Evolutionary conservation across 2,329 filamentous ascomycete species (phyloP), one percentile per base, ranked within the genome.

Genomic region (Pseudocercospora musae): DNA sequence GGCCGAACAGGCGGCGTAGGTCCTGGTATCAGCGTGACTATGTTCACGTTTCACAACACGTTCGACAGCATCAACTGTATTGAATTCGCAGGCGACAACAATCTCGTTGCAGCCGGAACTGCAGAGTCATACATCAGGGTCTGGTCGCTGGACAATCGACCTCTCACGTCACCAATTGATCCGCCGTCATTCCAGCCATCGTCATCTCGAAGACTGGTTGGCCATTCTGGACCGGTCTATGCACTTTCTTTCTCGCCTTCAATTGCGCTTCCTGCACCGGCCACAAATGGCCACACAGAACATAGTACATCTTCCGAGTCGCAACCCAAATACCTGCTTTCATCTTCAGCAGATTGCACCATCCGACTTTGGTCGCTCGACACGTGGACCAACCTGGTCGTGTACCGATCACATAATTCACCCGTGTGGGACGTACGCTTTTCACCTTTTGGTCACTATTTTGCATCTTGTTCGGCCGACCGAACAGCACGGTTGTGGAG

Each of bases 31-130:
- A 96, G 92, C 71, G 89, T 96, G 23, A 95, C 91, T 81, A 98
- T 98, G 90, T 97, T 96, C 75, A 99, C 95, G 0, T 96, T 98
- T 73, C 95, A 99, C 80, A 99, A 99, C 76, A 96, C 91, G 0
- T 88, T 92, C 66, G 92, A 96, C 76, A 90, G 91, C 60, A 85
- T 96, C 62, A 92, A 91, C n/a, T 96, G 91, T 73, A 87, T 98
- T 74, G 94, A 98, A 72, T 97, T 99, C 73, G 97, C 94, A 0
- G 90, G 94, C 58, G 95, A 99, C 73, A 89, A 91, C 66, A 85
- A 88, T 67, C 84, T 98, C 27, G 91, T 95, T 40, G 95, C 95
- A 23, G 90, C 88, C 21, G 96, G 95, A 27, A 96, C 93, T 53
- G 88, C 89, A 59, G 93, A 98, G 73, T 98, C 94, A 0, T 98